These are phyloP conservation scores for Tremella fuciformis DNA, from an alignment of 768 basidiomycete species.

Conservation along the genomic window DNA sequence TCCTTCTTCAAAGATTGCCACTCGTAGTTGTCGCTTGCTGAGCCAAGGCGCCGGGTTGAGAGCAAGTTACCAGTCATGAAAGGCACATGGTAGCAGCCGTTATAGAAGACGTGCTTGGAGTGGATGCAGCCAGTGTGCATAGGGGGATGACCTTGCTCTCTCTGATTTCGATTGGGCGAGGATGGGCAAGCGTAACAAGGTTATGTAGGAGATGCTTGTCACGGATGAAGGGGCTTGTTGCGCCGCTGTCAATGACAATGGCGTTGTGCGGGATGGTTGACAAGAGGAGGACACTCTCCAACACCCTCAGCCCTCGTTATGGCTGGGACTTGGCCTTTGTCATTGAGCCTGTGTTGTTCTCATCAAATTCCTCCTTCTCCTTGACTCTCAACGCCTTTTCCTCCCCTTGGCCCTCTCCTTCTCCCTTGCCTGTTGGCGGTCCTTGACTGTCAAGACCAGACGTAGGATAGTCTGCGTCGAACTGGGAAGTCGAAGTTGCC, in stretches of 20 bases:
- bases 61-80: slow-evolving; percentile 8
- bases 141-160: not conserved
- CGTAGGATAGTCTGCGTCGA: too few relatives aligned
- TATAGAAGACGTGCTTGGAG: slow-evolving; percentile 1
- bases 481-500: too few relatives aligned
- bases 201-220: slow-evolving; percentile 13
- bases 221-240: slow-evolving; percentile 13
- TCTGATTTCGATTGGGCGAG: slow-evolving; percentile 2
- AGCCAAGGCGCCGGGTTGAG: slow-evolving; percentile 2
- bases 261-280: not conserved
- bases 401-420: not conserved
- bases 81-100: slow-evolving; percentile 6
- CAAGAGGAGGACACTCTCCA: not conserved
- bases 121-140: slow-evolving; percentile 8
- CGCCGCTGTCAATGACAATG: slow-evolving; percentile 13
- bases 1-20: not conserved
- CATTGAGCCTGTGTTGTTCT: too few relatives aligned
- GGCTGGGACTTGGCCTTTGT: not conserved
- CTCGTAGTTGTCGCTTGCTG: not conserved
- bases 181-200: not conserved
- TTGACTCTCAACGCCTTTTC: not conserved
- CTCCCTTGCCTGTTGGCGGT: not conserved
- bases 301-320: not conserved
- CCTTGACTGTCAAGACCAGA: not conserved
- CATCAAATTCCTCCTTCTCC: not conserved